Evolutionary conservation across 129 eudicot genomes (phyloP), one percentile per base, ranked within the genome.

Genomic region (Sambucus nigra): DNA sequence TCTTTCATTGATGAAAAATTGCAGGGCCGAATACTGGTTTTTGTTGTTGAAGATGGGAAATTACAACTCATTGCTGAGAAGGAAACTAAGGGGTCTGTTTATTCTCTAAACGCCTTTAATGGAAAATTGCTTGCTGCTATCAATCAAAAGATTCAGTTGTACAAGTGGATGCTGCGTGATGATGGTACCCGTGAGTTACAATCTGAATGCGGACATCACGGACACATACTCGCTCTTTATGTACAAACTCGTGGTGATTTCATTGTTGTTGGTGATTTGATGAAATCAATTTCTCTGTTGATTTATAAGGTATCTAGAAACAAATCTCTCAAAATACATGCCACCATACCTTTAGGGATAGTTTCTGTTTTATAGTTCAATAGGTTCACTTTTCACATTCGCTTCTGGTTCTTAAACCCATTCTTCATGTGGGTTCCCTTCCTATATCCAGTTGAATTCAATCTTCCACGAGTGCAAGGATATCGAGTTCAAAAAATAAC

Each of bases 191-290:
- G 80, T 2, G 95, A 91, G 29, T 66, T 91, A 61, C 98, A 85
- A 57, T 79, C 95, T 42, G 98, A 91, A 63, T 91, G 98, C 60
- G 98, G 98, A 55, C 98, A 91, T 63, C 98, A 91, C 39, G 98
- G 98, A 2, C 98, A 91, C 55, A 85, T 91, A 52, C 95, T 91
- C 51, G 95, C 98, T 27, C 85, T 91, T 19, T 91, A 85, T 68
- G 95, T 91, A n/a, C 98, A 85, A 76, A 91, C 95, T 25, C 80
- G 98, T 19, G 98, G 98, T 20, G 98, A 91, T 69, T 91, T 91
- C 64, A 85, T 91, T 56, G 94, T 91, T 53, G 98, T 91, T 28
- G 98, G 98, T 22, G 98, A 91, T 60, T 47, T 91, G 64, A 91
- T 91, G 98, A 91, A 85, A 72, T 91, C 98, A 21, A 85, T 91